phyloP scores from a whole-genome alignment of 2,329 filamentous ascomycete species.

The Paradendryphiella salina region DNA sequence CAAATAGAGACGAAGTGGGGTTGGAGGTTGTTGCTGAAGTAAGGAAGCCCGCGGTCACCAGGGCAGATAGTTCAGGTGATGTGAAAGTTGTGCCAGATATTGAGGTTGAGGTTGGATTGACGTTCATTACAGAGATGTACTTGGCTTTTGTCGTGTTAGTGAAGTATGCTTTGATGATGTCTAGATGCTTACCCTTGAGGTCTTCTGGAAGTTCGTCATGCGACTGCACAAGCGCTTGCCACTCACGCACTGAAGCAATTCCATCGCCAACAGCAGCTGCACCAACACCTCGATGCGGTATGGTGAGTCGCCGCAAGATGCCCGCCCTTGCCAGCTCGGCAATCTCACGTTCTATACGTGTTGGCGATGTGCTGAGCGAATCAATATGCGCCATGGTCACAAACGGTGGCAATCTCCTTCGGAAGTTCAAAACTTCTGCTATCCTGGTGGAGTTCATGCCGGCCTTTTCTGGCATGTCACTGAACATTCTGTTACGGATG shows the following conservation, averaged over 20 bases:
- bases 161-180: not conserved
- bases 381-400: conserved; percentile 69
- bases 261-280: conserved; percentile 65
- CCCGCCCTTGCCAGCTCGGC: conserved; percentile 63
- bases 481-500: conserved; percentile 66
- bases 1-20: conserved; percentile 47
- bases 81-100: conserved; percentile 50
- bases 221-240: conserved; percentile 50
- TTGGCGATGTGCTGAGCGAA: conserved; percentile 64
- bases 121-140: conserved; percentile 58
- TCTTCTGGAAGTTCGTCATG: conserved; percentile 29
- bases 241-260: conserved; percentile 58
- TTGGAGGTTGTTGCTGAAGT: conserved; percentile 51
- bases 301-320: conserved; percentile 62
- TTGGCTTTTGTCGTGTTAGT: conserved; percentile 40
- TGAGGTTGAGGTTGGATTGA: conserved; percentile 55
- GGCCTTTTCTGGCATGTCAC: conserved; percentile 60
- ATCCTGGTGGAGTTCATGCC: conserved; percentile 68
- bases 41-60: conserved; percentile 69
- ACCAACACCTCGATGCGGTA: conserved; percentile 64
- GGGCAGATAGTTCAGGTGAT: conserved; percentile 56
- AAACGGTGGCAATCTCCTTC: conserved; percentile 63
- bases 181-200: conserved; percentile 43
- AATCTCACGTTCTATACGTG: conserved; percentile 68
- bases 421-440: conserved; percentile 65